Base-by-base conservation (phyloP, 192 early-diverging fungal species). In the Mortierella alpina region DNA sequence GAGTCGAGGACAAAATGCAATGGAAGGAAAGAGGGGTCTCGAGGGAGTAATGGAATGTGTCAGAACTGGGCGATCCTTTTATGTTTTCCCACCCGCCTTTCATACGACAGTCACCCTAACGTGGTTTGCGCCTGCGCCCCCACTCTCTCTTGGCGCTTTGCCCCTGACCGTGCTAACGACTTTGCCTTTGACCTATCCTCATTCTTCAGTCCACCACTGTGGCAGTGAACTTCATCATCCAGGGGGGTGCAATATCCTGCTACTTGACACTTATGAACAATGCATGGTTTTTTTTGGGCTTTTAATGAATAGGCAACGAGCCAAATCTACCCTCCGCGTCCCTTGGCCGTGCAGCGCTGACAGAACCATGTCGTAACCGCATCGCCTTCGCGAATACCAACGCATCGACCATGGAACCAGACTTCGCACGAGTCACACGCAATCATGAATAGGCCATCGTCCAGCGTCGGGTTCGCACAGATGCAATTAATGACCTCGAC, bases 321-420 rank as follows among this genome's bases (percentile, higher is more conserved):
- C 31, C 31, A 31, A 31, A 31, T 31, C 31, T 31, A 31, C 1
- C 31, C 31, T 6, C 22, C 62, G 12, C 46, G 47, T 39, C 62
- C 62, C 6, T 50, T 8, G 11, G 66, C 57, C 7, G 65, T 72
- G 70, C 88, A 90, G 39, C 88, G 73, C 40, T 66, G 72, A 79
- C 88, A 89, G 40, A 70, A 85, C 88, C 88, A 89, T 42, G 83
- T 75, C 41, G 59, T 82, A 13, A 86, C 82, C 31, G 61, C 65
- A 48, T 84, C 81, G 15, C 78, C 63, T 45, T 87, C 84, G 3
- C 73, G 60, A 12, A 91, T 74, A 12, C 80, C 76, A 6, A 88
- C 87, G 72, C 90, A 91, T 18, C 75, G 73, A 47, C 90, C 90
- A 83, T 91, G 90, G 66, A 87, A 91, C 90, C 90, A 91, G n/a